Base-by-base conservation (phyloP, 495 filamentous ascomycete species). In the Xeromyces bisporus region DNA sequence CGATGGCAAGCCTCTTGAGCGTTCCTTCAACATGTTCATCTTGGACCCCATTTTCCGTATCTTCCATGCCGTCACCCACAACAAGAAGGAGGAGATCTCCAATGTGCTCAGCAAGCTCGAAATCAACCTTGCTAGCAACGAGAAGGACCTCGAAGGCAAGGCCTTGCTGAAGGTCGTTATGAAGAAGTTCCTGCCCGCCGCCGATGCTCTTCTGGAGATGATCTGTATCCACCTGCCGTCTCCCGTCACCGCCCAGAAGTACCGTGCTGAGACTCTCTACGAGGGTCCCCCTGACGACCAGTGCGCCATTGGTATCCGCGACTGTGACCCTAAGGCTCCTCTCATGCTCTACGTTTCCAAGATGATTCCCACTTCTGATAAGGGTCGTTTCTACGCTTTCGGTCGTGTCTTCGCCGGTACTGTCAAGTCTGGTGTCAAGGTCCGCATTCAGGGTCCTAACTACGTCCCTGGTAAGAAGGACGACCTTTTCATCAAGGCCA, bases 271-370 rank as follows among this genome's bases (percentile, higher is more conserved):
- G 74, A 93, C 87, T 52, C 73, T 99, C 35, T 99, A 99, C 69
- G 89, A 99, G 69, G 89, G 89, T 67, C 89, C 89, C 37, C 46
- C 60, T 16, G 89, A 99, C 58, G 89, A 99, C 47, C 75, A 84
- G 63, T 75, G 73, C 43, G 81, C 75, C 69, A 79, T 91, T 51
- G 82, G 74, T 69, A 94, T 99, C 70, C 83, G 86, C 31, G 86
- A 94, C 70, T 96, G 89, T 67, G 79, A 96, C 58, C 69, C 86
- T 62, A 93, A 89, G 69, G 89, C 73, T 50, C 82, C 86, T 48
- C 89, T 99, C 58, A 99, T 99, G 89, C 71, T 96, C 40, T 99
- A 99, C 75, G 86, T 99, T 62, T 99, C 89, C 53, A 99, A 99
- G 79, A 99, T 99, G 89, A 91, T 99, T 44, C 89, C 89, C 49